Base-by-base conservation (phyloP, 257 asterid species). In the Lithospermum erythrorhizon region DNA sequence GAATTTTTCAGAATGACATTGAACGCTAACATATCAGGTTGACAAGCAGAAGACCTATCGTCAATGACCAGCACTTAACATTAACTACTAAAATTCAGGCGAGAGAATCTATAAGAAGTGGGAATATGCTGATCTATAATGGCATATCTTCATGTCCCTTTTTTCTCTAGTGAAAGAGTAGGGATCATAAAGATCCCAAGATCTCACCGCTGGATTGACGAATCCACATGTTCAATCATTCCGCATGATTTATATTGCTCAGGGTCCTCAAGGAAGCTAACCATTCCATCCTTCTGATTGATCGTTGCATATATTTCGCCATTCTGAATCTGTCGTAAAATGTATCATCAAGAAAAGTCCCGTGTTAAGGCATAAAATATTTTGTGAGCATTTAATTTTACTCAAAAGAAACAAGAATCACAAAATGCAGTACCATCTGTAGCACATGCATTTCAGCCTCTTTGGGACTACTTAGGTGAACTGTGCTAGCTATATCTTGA, bases 251-350 rank as follows among this genome's bases (percentile, higher is more conserved):
- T 93, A 70, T 93, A 89, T 63, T 89, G 97, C 76, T 93, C 99
- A 2, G 97, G 97, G 64, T 93, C 99, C 81, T 93, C 99, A 45
- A 93, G 81, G 81, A 93, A 93, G 73, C 99, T 82, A 73, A 93
- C 99, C 99, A 93, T 93, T 63, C 98, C 98, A 68, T 93, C 98
- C 80, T 93, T 93, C 81, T 89, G 98, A 79, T 93, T 93, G 70
- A 93, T 93, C 24, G 87, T 80, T 29, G 98, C 98, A 86, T 74
- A 81, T 69, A 93, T 93, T 51, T 93, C 96, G 21, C 98, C 97
- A 72, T 77, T 94, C 75, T 93, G 94, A 74, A 93, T 93, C 99
- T 93, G 73, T 21, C 51, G 58, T 32, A 41, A 60, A 58, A 48
- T 53, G 64, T 21, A 48, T 61, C 20, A 22, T 37, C 21, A n/a